Percentiles rank a stretch among this genome's conserved stretches.
These are phyloP conservation scores for Globisporangium takayamanum DNA, from an alignment of 352 stramenopile genomes.

Conservation along the genomic window DNA sequence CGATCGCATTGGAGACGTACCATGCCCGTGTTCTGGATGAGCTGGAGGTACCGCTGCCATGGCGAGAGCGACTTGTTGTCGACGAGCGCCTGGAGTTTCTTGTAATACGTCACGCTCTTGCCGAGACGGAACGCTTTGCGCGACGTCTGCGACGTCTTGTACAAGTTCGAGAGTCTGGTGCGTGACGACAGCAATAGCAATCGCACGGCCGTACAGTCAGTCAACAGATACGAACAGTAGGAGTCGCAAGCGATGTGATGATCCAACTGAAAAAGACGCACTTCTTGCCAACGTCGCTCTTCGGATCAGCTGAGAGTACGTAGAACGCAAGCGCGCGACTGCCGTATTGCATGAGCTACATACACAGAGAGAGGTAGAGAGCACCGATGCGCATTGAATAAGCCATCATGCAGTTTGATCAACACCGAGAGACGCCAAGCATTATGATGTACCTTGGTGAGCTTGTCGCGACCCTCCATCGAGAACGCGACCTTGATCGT, in stretches of 20 bases:
- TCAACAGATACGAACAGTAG: not conserved
- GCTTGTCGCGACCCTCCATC: constrained; percentile 82
- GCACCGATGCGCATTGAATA: not conserved
- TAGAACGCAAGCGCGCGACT: constrained; percentile 77
- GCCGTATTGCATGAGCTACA: constrained; percentile 77
- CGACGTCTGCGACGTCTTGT: constrained; percentile 75
- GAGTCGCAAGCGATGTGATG: too few species aligned
- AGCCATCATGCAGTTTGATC: not conserved
- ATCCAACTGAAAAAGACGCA: constrained; percentile 10
- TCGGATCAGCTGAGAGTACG: constrained; percentile 67
- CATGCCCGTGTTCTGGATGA: constrained; percentile 79
- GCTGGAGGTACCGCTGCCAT: constrained; percentile 40
- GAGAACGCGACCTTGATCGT: constrained; percentile 64
- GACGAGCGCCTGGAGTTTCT: constrained; percentile 56
- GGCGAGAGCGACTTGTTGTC: constrained; percentile 37
- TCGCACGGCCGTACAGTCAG: not conserved
- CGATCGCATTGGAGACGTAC: constrained; percentile 11
- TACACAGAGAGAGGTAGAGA: not conserved
- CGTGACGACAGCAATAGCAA: not conserved
- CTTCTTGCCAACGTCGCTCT: constrained; percentile 73
- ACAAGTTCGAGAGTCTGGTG: constrained; percentile 51
- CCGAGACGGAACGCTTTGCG: constrained; percentile 83
- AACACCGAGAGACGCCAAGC: too few species aligned
- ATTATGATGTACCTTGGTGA: constrained; percentile 66
- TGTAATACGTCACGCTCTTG: constrained; percentile 77